Evolutionary conservation across 139 green algal genomes (phyloP).

Genomic region (Micractinium conductrix): DNA sequence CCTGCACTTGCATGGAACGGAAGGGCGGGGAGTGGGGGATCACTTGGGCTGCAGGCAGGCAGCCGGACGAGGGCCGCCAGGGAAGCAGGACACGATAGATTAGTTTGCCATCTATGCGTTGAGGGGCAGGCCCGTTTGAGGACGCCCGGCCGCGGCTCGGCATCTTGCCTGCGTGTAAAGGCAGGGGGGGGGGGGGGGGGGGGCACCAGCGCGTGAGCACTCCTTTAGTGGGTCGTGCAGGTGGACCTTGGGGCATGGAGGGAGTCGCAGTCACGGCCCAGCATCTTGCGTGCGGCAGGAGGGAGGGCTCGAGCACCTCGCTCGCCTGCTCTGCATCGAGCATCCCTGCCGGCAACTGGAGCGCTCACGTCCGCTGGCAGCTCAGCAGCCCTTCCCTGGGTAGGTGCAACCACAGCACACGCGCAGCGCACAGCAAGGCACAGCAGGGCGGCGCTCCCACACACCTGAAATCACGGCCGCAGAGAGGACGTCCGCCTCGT

Average conservation of each 20-base stretch:
- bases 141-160: slow-evolving; percentile 49
- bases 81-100: too few species aligned
- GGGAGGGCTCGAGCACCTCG: background rate
- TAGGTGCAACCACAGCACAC: too few species aligned
- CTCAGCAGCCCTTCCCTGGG: too few species aligned
- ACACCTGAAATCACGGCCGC: slow-evolving; percentile 69
- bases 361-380: too few species aligned
- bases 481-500: slow-evolving; percentile 67
- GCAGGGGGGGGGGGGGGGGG: background rate
- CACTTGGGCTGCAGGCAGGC: background rate
- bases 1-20: slow-evolving; percentile 5
- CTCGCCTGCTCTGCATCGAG: background rate
- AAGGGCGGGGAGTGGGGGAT: background rate
- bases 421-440: background rate
- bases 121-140: slow-evolving; percentile 81
- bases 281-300: slow-evolving; percentile 31
- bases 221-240: too few species aligned
- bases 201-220: background rate
- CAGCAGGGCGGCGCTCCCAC: background rate
- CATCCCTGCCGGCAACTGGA: too few species aligned
- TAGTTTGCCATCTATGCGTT: too few species aligned
- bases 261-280: slow-evolving; percentile 31
- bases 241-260: background rate
- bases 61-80: too few species aligned
- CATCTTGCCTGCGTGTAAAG: slow-evolving; percentile 52